Evolutionary conservation across 371 early-diverging fungal species (phyloP), one percentile per base, ranked within the genome.

Genomic region (Mucor racemosus): DNA sequence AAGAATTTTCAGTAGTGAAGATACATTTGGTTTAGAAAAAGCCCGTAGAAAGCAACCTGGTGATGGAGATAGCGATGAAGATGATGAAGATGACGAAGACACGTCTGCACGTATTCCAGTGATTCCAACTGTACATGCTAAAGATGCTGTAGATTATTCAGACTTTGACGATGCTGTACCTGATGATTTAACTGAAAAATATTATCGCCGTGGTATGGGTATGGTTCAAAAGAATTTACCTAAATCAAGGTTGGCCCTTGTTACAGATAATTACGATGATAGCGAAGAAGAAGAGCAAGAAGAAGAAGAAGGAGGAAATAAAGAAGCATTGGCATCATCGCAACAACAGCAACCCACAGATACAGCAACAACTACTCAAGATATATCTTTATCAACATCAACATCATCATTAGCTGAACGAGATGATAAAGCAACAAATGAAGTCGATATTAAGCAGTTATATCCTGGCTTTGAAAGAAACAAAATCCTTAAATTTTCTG

Each of bases 101-200:
- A 62, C 36, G 46, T 31, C 44, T 39, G 58, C 58, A 35, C 48
- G 59, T 15, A 68, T 70, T 19, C 71, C 73, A 33, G 50, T 42
- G 5, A 64, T 72, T 36, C 72, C 70, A 7, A 78, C 72, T 39
- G 64, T 74, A 21, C 91, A 88, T 66, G 75, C 80, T 17, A 86
- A 81, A 33, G 89, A 91, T 64, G 95, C 95, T 6, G 75, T 93
- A 1, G 95, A 96, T 76, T 96, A 85, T 72, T 92, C 91, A 0
- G 92, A 92, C 65, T 87, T 91, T 69, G 84, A 91, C 68, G 96
- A 95, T 68, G 74, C 91, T 9, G 92, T 90, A 5, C 91, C 88
- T 6, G 94, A 93, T 64, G 87, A 85, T 39, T 72, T 75, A 53
- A 75, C 76, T 31, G 80, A 83, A 42, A 80, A 77, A 39, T 77